These are phyloP conservation scores for Castanopsis chinensis DNA, from an alignment of 306 rosid genomes.

Conservation along the genomic window DNA sequence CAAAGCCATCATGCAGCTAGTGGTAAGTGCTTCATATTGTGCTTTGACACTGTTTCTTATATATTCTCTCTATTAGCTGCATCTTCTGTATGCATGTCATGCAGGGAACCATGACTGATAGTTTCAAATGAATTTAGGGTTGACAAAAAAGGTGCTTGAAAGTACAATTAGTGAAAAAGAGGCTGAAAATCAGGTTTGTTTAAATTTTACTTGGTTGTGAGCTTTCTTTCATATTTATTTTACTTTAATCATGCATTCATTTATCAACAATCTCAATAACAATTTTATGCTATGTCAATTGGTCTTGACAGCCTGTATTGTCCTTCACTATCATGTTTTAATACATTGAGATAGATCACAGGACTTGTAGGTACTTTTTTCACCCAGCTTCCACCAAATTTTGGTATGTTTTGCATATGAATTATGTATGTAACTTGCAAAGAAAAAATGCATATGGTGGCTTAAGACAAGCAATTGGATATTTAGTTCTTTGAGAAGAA, in stretches of 20 bases:
- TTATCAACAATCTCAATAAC: neutral
- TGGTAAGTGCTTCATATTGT: slow-evolving; percentile 58
- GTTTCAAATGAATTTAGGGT: slow-evolving; percentile 47
- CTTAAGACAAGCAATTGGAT: neutral
- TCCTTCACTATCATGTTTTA: neutral
- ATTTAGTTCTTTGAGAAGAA: neutral
- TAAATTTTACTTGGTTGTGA: slow-evolving; percentile 3
- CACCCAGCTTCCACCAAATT: neutral
- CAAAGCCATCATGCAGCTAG: slow-evolving; percentile 85
- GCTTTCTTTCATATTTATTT: neutral
- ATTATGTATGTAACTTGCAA: neutral
- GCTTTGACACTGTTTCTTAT: neutral
- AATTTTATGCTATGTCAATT: neutral
- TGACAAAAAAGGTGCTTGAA: slow-evolving; percentile 65
- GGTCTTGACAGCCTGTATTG: neutral
- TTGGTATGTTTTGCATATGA: neutral
- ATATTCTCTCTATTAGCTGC: neutral
- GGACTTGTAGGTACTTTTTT: neutral
- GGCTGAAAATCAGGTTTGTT: slow-evolving; percentile 88
- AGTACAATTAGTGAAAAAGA: slow-evolving; percentile 76
- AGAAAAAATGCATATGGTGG: neutral
- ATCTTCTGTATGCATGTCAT: slow-evolving; percentile 14
- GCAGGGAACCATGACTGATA: slow-evolving; percentile 15
- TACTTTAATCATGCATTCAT: neutral
- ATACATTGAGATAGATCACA: neutral